phyloP scores from a whole-genome alignment of 164 flowering plant species.

The Tetracentron sinense region DNA sequence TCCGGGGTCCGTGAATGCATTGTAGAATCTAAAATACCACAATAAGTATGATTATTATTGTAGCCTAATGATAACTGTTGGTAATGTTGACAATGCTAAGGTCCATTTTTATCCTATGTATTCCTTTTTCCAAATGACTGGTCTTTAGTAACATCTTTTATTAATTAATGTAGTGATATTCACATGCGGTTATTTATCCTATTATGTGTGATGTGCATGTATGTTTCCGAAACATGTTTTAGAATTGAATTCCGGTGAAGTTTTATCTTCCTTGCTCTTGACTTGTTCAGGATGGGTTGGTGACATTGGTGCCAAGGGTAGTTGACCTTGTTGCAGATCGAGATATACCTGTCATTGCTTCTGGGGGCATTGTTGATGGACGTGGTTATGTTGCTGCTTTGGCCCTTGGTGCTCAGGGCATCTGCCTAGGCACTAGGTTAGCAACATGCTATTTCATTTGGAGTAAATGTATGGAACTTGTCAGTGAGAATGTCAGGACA shows the following conservation, averaged over 20 bases:
- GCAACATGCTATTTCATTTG: slow-evolving; percentile 5
- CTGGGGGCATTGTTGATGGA: slow-evolving; percentile 86
- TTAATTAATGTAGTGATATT: background rate
- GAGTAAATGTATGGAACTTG: background rate
- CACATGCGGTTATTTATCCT: background rate
- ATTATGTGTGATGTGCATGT: background rate
- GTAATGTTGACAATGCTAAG: background rate
- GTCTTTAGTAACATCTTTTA: background rate
- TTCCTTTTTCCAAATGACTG: background rate
- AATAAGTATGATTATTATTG: background rate
- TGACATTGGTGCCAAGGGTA: slow-evolving; percentile 69
- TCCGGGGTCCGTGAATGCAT: no score
- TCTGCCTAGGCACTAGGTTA: slow-evolving; percentile 77
- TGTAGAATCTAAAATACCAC: background rate
- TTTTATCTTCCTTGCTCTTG: background rate
- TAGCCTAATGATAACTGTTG: background rate
- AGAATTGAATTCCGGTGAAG: background rate
- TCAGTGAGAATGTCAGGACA: background rate
- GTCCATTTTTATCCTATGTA: background rate
- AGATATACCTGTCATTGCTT: slow-evolving; percentile 70
- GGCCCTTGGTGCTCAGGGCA: slow-evolving; percentile 86
- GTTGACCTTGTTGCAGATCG: slow-evolving; percentile 61
- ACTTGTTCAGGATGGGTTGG: slow-evolving; percentile 52
- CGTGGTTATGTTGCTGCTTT: slow-evolving; percentile 94
- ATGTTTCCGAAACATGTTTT: background rate